Percentiles rank a stretch among this genome's conserved stretches.
phyloP scores from a whole-genome alignment of 495 filamentous ascomycete genomes.

The Penicillium cosmopolitanum region DNA sequence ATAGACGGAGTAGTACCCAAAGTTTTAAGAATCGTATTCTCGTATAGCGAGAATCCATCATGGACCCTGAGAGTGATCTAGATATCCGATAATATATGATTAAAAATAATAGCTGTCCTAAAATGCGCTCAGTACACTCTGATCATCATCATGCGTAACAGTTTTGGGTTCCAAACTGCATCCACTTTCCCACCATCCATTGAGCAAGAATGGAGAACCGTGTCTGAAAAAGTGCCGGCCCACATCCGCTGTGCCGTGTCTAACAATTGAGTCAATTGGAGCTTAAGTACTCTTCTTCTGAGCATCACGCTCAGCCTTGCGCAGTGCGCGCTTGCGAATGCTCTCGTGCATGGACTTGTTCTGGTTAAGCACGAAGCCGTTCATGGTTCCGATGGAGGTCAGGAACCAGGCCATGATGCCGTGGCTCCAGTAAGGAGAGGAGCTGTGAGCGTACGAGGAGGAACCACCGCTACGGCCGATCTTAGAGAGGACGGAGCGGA shows the following conservation, averaged over 20 bases:
- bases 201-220: background rate
- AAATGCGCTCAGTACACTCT: background rate
- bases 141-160: background rate
- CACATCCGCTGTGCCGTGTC: background rate
- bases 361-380: slow-evolving; percentile 59
- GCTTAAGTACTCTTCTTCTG: slow-evolving; percentile 50
- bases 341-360: slow-evolving; percentile 83
- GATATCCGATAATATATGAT: background rate
- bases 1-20: too few species aligned
- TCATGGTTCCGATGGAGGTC: slow-evolving; percentile 70
- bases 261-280: background rate
- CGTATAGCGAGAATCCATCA: background rate
- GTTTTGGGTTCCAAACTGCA: background rate
- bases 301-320: slow-evolving; percentile 81
- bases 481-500: slow-evolving; percentile 76
- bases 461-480: slow-evolving; percentile 78
- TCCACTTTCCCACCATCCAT: background rate
- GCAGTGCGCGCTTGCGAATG: slow-evolving; percentile 86
- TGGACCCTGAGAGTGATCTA: slow-evolving; percentile 1
- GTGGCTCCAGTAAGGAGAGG: slow-evolving; percentile 93
- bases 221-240: background rate
- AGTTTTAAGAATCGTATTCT: background rate
- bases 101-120: background rate
- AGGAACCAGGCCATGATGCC: slow-evolving; percentile 85
- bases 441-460: slow-evolving; percentile 74